Conservation (phyloP, 371 early-diverging fungal genomes). For the Rhizopus microsporus region DNA sequence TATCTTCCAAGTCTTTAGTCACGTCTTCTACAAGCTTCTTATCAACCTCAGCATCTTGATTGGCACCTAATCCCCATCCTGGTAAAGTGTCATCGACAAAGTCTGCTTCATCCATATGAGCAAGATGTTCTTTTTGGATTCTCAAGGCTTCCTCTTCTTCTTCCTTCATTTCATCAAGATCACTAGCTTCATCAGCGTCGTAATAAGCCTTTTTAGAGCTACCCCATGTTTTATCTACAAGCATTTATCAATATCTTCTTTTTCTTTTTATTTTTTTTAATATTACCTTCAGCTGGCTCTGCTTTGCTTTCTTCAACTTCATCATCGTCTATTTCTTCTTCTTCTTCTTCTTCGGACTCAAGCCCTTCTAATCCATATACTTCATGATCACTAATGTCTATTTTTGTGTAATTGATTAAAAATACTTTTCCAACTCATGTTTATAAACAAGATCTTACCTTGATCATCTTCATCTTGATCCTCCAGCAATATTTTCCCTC, state of each 20-base stretch:
- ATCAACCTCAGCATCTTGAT: conserved; percentile 37
- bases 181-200: conserved; percentile 74
- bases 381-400: conserved; percentile 58
- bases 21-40: conserved; percentile 53
- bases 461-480: conserved; percentile 42
- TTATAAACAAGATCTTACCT: conserved; percentile 23
- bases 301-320: conserved; percentile 43
- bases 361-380: conserved; percentile 63
- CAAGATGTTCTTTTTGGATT: conserved; percentile 79
- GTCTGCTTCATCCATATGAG: conserved; percentile 84
- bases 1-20: conserved; percentile 59
- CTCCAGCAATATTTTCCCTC: conserved; percentile 61
- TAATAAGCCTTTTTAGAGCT: conserved; percentile 71
- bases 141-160: conserved; percentile 92
- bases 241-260: not conserved
- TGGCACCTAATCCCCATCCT: conserved; percentile 39
- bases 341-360: conserved; percentile 44
- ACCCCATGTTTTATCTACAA: conserved; percentile 67
- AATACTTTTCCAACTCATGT: not conserved
- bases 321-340: conserved; percentile 48
- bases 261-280: not conserved
- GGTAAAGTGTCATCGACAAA: conserved; percentile 77
- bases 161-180: conserved; percentile 79
- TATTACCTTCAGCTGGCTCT: not conserved
- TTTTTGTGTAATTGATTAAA: not conserved